phyloP scores from a whole-genome alignment of 768 basidiomycete genomes.

The Pleurotus tuber-regium region DNA sequence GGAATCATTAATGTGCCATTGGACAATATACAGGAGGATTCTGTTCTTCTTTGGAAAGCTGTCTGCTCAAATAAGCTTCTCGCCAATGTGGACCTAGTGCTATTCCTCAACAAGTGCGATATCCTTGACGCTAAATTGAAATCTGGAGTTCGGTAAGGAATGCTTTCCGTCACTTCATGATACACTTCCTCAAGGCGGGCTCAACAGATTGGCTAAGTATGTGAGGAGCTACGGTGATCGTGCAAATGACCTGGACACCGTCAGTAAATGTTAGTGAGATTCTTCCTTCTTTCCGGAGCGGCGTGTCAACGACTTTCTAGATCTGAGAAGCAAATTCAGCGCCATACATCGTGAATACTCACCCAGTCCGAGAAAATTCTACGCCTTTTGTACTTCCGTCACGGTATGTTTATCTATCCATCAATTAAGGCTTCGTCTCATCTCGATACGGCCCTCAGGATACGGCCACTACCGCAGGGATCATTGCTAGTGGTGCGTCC shows the following conservation, averaged over 20 bases:
- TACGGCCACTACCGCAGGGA: slow-evolving; percentile 68
- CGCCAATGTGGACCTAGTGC: slow-evolving; percentile 73
- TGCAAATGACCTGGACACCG: slow-evolving; percentile 66
- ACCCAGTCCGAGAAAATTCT: slow-evolving; percentile 71
- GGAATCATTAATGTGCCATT: neutral
- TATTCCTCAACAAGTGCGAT: slow-evolving; percentile 90
- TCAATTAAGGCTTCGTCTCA: neutral
- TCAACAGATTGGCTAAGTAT: slow-evolving; percentile 54
- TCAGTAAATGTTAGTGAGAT: slow-evolving; percentile 61
- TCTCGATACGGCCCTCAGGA: slow-evolving; percentile 37
- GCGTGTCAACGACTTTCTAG: slow-evolving; percentile 29
- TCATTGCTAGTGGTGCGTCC: slow-evolving; percentile 69
- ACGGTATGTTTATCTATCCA: slow-evolving; percentile 40
- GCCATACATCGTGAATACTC: slow-evolving; percentile 78
- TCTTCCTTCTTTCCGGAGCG: neutral
- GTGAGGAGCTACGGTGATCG: slow-evolving; percentile 73
- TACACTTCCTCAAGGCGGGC: neutral
- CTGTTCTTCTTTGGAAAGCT: slow-evolving; percentile 86
- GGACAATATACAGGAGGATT: slow-evolving; percentile 64
- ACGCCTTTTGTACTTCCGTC: slow-evolving; percentile 75
- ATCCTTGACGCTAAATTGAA: slow-evolving; percentile 70
- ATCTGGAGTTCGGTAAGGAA: slow-evolving; percentile 47
- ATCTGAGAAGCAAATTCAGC: slow-evolving; percentile 67
- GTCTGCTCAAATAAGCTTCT: slow-evolving; percentile 82
- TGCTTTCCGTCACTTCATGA: neutral